Evolutionary conservation across 352 stramenopile species (phyloP).

Genomic region (Phytophthora tentaculata): DNA sequence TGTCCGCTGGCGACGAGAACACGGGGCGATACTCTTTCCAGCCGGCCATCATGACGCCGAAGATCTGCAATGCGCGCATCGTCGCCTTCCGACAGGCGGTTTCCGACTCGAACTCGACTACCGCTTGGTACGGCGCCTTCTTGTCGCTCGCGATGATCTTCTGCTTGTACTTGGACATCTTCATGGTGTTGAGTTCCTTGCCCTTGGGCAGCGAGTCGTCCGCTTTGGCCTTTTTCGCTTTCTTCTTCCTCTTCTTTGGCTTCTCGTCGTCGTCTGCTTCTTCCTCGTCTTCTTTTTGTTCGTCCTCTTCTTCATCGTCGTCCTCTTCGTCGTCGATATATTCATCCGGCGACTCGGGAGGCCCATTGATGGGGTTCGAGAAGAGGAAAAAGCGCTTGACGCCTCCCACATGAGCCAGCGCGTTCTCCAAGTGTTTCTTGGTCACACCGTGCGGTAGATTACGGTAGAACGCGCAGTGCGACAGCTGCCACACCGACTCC

Average conservation of each 20-base stretch:
- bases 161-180: conserved; percentile 48
- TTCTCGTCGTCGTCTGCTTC: conserved; percentile 27
- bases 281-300: conserved; percentile 40
- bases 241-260: conserved; percentile 41
- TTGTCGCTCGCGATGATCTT: conserved; percentile 82
- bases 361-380: conserved; percentile 58
- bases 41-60: conserved; percentile 87
- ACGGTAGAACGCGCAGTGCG: conserved; percentile 77
- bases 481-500: conserved; percentile 50
- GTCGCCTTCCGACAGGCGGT: conserved; percentile 58
- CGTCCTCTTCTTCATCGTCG: conserved; percentile 36
- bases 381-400: conserved; percentile 83
- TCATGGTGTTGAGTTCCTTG: conserved; percentile 8
- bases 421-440: conserved; percentile 67
- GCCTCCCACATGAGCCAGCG: conserved; percentile 67
- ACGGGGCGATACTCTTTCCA: conserved; percentile 85
- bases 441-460: conserved; percentile 78
- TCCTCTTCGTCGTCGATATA: conserved; percentile 39
- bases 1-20: conserved; percentile 62
- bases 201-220: conserved; percentile 26
- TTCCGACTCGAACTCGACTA: conserved; percentile 78
- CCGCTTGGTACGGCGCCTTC: conserved; percentile 71
- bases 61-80: conserved; percentile 85
- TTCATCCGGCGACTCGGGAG: conserved; percentile 49
- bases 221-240: conserved; percentile 46